phyloP scores from a whole-genome alignment of 2,329 filamentous ascomycete species.

The Fusarium cyanostomum region DNA sequence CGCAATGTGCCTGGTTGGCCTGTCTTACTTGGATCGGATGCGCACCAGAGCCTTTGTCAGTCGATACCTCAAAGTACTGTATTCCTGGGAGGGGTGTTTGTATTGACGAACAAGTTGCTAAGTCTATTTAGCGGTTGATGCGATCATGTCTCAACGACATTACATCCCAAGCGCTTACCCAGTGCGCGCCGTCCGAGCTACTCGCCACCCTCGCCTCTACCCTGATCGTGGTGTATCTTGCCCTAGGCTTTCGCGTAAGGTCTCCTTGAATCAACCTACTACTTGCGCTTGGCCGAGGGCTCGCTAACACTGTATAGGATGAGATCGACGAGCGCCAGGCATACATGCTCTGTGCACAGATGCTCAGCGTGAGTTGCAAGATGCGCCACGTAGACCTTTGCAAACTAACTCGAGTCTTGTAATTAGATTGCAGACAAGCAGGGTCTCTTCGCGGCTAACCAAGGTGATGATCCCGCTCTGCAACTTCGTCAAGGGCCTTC shows the following conservation, averaged over 20 bases:
- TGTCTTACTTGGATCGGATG: conserved; percentile 8
- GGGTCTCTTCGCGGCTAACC: conserved; percentile 3
- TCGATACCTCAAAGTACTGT: conserved; percentile 3
- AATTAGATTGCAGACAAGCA: conserved; percentile 1
- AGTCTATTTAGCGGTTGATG: background rate
- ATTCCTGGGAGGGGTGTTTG: background rate
- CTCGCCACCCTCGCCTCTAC: conserved; percentile 5
- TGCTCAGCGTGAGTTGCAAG: conserved; percentile 4
- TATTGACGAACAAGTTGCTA: background rate
- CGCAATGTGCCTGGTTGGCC: conserved; percentile 17
- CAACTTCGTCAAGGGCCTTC: background rate
- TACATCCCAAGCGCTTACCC: background rate
- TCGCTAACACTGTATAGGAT: background rate
- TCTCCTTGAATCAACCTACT: background rate
- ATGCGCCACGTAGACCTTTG: too few relatives aligned
- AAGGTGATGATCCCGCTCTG: background rate
- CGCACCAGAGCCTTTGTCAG: background rate
- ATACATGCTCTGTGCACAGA: conserved; percentile 8
- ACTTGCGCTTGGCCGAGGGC: background rate
- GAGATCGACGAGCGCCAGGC: conserved; percentile 8
- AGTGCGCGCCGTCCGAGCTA: background rate
- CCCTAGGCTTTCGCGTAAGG: conserved; percentile 13
- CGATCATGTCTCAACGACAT: background rate
- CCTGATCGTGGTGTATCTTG: conserved; percentile 4
- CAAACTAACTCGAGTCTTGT: background rate